Conservation (phyloP, 1,284 basidiomycete genomes). For the Naganishia cerealis region DNA sequence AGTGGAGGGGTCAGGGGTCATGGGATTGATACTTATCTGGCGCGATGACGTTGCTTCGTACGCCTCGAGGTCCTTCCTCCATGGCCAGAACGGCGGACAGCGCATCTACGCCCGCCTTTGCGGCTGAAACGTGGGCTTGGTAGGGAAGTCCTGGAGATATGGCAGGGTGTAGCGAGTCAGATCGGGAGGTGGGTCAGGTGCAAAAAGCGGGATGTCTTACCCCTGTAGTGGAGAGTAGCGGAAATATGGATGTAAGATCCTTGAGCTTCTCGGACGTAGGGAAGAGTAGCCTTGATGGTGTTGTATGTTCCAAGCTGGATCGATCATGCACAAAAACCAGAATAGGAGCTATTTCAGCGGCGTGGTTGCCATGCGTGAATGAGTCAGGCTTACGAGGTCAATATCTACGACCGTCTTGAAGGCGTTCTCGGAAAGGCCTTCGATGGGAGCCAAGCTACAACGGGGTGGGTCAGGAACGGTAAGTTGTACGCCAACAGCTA, state of each 20-base stretch:
- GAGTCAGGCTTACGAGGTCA: constrained; percentile 67
- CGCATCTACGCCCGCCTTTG: constrained; percentile 92
- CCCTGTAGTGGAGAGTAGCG: constrained; percentile 84
- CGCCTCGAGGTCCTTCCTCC: constrained; percentile 90
- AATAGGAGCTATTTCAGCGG: background rate
- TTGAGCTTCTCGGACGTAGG: constrained; percentile 66
- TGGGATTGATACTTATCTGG: constrained; percentile 60
- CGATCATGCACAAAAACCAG: too few species aligned
- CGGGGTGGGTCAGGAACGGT: background rate
- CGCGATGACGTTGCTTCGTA: constrained; percentile 87
- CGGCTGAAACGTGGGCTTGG: constrained; percentile 89
- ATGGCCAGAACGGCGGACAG: constrained; percentile 79
- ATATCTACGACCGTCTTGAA: constrained; percentile 94
- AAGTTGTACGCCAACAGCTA: background rate
- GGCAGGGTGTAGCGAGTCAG: background rate
- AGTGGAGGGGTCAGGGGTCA: background rate
- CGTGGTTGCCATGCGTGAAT: constrained; percentile 10
- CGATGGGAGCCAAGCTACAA: constrained; percentile 68
- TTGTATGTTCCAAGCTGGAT: constrained; percentile 82
- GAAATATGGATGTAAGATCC: constrained; percentile 90
- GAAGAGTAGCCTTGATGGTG: constrained; percentile 86
- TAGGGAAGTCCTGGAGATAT: constrained; percentile 67
- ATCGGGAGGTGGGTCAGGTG: constrained; percentile 7
- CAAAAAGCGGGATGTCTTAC: constrained; percentile 52
- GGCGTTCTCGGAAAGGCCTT: constrained; percentile 76